These are phyloP conservation scores for Arxiozyma telluris DNA, from an alignment of 1,139 yeast genomes.

Conservation along the genomic window DNA sequence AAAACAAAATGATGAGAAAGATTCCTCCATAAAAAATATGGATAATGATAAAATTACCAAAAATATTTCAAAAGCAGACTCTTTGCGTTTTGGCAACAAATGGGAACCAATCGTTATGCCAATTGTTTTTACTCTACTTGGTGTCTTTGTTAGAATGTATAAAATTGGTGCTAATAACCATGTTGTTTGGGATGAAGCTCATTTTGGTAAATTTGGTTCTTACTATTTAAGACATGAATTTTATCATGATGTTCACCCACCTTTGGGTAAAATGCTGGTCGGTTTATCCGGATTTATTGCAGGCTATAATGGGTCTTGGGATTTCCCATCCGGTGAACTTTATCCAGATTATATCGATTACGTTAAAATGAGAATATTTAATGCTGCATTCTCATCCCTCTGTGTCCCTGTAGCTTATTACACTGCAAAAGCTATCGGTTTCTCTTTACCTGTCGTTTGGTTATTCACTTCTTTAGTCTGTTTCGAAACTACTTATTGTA, in stretches of 20 bases:
- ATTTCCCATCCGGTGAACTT: constrained; percentile 76
- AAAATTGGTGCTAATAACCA: constrained; percentile 57
- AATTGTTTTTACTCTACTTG: constrained; percentile 49
- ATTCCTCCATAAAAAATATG: background rate
- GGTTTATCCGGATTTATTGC: constrained; percentile 92
- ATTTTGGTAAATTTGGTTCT: constrained; percentile 93
- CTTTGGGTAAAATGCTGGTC: constrained; percentile 93
- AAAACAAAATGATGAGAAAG: background rate
- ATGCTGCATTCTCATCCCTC: constrained; percentile 79
- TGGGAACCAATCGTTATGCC: constrained; percentile 37
- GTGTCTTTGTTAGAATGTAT: constrained; percentile 68
- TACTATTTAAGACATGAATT: constrained; percentile 88
- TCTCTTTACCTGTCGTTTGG: constrained; percentile 78
- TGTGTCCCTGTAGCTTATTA: constrained; percentile 92
- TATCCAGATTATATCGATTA: constrained; percentile 84
- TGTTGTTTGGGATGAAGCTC: constrained; percentile 97
- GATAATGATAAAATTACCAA: background rate
- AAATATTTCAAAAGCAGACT: background rate
- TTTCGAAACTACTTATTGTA: constrained; percentile 77
- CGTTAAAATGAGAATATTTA: constrained; percentile 88
- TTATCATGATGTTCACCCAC: constrained; percentile 98
- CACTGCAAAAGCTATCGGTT: constrained; percentile 80
- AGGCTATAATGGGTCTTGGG: constrained; percentile 93
- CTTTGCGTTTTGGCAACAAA: background rate
- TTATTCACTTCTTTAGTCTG: constrained; percentile 79